Conservation (phyloP, 169 alveolate species). For the Cryptosporidium sp. region DNA sequence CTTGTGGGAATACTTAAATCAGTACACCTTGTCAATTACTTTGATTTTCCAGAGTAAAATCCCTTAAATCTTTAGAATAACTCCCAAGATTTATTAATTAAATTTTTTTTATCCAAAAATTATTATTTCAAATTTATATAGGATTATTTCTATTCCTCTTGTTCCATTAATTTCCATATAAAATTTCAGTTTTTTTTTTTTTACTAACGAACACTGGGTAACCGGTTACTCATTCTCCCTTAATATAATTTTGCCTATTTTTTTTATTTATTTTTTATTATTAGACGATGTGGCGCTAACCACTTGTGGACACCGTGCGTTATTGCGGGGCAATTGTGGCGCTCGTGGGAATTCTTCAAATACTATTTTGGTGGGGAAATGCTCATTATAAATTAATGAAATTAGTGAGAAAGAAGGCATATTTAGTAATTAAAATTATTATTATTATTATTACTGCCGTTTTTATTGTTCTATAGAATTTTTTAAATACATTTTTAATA, state of each 20-base stretch:
- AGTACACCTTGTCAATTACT: neutral
- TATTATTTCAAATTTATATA: constrained; percentile 1
- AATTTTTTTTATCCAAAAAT: neutral
- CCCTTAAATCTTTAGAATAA: neutral
- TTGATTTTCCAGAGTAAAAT: neutral
- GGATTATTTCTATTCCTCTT: constrained; percentile 7
- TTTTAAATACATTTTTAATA: neutral
- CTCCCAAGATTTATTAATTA: neutral
- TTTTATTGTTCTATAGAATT: neutral
- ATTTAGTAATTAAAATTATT: neutral
- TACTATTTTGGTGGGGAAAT: neutral
- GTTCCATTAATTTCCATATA: constrained; percentile 7
- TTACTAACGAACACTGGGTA: constrained; percentile 30
- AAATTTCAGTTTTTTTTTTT: neutral
- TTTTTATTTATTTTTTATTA: constrained; percentile 3
- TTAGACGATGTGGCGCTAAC: neutral
- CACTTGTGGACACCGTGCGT: constrained; percentile 22
- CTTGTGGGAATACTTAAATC: constrained; percentile 2
- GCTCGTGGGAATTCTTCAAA: neutral
- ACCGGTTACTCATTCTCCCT: constrained; percentile 40
- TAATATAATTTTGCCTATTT: constrained; percentile 1
- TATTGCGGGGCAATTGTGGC: neutral
- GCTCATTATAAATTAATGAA: no score
- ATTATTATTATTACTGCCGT: neutral
- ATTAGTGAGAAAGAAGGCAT: no score